Conservation (phyloP, 1,284 basidiomycete species). For the Tilletia setariae region DNA sequence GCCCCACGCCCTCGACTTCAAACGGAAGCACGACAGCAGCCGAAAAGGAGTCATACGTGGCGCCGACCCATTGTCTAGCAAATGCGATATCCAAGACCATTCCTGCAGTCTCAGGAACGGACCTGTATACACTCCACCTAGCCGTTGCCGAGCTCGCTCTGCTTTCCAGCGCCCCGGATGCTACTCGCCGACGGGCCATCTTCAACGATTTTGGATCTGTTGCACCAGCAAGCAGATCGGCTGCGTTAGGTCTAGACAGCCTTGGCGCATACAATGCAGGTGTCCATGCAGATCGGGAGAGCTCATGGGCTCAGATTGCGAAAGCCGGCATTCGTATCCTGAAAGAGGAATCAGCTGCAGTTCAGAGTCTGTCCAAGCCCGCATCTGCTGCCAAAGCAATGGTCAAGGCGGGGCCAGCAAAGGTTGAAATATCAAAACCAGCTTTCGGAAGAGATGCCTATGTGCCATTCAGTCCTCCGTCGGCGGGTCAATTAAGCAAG, state of each 20-base stretch:
- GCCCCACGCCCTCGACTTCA: not conserved
- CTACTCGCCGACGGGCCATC: not conserved
- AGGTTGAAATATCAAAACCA: not conserved
- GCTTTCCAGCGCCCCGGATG: not conserved
- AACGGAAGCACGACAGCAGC: not conserved
- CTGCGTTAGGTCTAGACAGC: not conserved
- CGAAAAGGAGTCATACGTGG: not conserved
- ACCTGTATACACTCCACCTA: slow-evolving; percentile 4
- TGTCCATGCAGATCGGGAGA: not conserved
- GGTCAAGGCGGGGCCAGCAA: not conserved
- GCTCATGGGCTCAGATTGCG: slow-evolving; percentile 1
- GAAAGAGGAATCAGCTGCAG: not conserved
- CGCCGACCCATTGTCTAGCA: not conserved
- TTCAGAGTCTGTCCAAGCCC: not conserved
- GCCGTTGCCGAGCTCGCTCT: slow-evolving; percentile 13
- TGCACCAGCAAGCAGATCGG: not conserved
- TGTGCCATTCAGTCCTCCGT: slow-evolving; percentile 1
- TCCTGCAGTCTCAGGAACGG: not conserved
- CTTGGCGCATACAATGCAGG: not conserved
- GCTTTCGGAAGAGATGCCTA: not conserved
- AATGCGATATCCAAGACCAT: not conserved
- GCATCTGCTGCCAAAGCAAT: not conserved
- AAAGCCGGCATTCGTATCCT: not conserved
- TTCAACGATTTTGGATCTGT: slow-evolving; percentile 9
- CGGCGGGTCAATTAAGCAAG: not conserved